Conservation (phyloP, 192 early-diverging fungal species). For the Backusella psychrophila region DNA sequence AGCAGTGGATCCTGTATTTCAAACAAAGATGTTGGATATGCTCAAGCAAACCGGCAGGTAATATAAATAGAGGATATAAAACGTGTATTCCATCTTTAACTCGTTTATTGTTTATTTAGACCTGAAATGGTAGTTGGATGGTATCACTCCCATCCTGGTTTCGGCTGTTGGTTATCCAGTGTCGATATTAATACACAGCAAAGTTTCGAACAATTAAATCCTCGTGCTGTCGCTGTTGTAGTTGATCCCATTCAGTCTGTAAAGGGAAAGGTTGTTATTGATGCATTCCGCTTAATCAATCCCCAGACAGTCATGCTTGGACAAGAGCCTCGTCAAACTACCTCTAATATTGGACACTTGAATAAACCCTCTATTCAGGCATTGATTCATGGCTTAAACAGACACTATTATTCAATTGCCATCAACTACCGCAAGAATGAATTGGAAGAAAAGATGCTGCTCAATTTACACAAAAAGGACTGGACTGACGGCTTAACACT, state of each 20-base stretch:
- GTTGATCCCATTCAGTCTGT: slow-evolving; percentile 99
- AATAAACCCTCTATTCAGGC: slow-evolving; percentile 98
- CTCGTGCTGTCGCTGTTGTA: slow-evolving; percentile 95
- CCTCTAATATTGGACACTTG: slow-evolving; percentile 97
- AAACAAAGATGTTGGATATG: slow-evolving; percentile 99
- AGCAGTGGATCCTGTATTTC: slow-evolving; percentile 98
- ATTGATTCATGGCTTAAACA: slow-evolving; percentile 95
- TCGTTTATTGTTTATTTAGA: slow-evolving; percentile 46
- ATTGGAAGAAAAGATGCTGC: slow-evolving; percentile 98
- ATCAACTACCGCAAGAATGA: slow-evolving; percentile 99
- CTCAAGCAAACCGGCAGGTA: slow-evolving; percentile 98
- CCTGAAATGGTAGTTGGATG: slow-evolving; percentile 99
- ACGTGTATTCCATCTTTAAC: not conserved
- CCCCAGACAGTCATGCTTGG: slow-evolving; percentile 79
- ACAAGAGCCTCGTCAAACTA: slow-evolving; percentile 96
- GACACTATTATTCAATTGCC: slow-evolving; percentile 99
- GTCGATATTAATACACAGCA: slow-evolving; percentile 99
- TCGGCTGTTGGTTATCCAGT: slow-evolving; percentile 99
- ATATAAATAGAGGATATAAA: not conserved
- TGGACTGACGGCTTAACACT: slow-evolving; percentile 96
- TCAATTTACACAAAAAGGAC: slow-evolving; percentile 98
- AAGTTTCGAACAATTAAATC: slow-evolving; percentile 93
- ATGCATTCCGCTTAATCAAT: slow-evolving; percentile 97
- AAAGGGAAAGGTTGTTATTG: slow-evolving; percentile 99
- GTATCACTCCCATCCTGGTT: slow-evolving; percentile 99